Evolutionary conservation across 495 filamentous ascomycete genomes (phyloP).

Genomic region (Neurospora sp.): DNA sequence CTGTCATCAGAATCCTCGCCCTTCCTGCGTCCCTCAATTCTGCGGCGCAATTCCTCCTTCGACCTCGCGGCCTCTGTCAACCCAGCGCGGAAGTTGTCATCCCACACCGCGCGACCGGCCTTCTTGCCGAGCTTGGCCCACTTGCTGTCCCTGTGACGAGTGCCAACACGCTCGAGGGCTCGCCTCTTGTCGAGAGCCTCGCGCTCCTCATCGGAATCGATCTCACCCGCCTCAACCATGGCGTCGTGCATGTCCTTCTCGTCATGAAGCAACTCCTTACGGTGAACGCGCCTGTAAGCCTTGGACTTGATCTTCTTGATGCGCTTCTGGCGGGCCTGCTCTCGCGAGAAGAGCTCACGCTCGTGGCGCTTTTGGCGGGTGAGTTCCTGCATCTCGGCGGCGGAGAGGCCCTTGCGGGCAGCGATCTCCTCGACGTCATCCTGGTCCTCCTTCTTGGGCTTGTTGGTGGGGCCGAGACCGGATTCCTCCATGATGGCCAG

Average conservation of each 20-base stretch:
- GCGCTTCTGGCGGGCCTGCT: conserved; percentile 77
- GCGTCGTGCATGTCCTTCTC: conserved; percentile 63
- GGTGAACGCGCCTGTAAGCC: conserved; percentile 80
- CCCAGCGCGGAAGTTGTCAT: conserved; percentile 67
- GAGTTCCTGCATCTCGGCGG: conserved; percentile 61
- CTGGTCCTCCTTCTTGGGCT: conserved; percentile 40
- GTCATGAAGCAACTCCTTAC: conserved; percentile 68
- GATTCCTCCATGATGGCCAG: conserved; percentile 81
- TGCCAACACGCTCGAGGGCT: conserved; percentile 82
- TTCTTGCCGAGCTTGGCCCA: conserved; percentile 88
- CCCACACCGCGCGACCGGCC: conserved; percentile 68
- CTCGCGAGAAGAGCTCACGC: conserved; percentile 81
- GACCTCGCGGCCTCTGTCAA: conserved; percentile 73
- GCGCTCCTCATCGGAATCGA: conserved; percentile 60
- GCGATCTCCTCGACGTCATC: conserved; percentile 63
- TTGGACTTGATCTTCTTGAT: conserved; percentile 99
- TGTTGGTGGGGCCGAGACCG: conserved; percentile 49
- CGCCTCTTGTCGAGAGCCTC: conserved; percentile 69
- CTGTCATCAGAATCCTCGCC: conserved; percentile 47
- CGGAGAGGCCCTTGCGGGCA: conserved; percentile 37
- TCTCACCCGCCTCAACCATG: conserved; percentile 54
- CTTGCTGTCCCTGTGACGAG: conserved; percentile 80
- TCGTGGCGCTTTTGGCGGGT: conserved; percentile 66
- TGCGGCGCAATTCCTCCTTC: conserved; percentile 74
- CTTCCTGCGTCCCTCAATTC: conserved; percentile 70